Base-by-base conservation (phyloP, 1,139 yeast species). In the Yamadazyma aaseri region DNA sequence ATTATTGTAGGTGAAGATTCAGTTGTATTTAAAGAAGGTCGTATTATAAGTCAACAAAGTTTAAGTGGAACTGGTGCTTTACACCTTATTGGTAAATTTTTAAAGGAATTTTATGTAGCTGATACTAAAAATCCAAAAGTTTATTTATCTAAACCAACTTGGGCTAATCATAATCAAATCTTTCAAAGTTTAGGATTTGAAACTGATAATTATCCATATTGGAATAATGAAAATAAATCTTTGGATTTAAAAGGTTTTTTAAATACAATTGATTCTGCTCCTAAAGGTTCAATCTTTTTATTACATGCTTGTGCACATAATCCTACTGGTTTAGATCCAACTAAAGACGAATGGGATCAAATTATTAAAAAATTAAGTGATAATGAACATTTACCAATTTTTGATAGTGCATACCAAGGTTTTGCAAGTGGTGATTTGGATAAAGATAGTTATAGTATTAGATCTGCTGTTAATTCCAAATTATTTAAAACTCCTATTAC, bases 31-130 rank as follows among this genome's bases (percentile, higher is more conserved):
- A 51, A 56, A 17, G 78, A 77, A 43, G 56, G 66, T 18, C 60
- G 83, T 50, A 71, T 86, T 28, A 77, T 84, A 16, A 81, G 94
- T 22, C 80, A 85, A 38, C 98, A 92, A 63, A 79, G 95, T 23
- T 71, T 92, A 40, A 85, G 96, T 20, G 98, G 98, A 46, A 92
- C 98, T 10, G 98, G 98, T 37, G 96, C 97, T 4, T 73, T 90
- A 51, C 97, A 90, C 56, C 65, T 89, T 52, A 95, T 90, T 16
- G 96, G 90, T 12, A 71, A 72, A 42, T 86, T 92, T 53, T 63
- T 90, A 42, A 71, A 73, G 44, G 65, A 71, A 29, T 74, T 79
- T 61, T 73, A 59, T 32, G 16, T 20, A 6, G 54, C 52, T 29
- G 28, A 29, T 17, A 62, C 61, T 42, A 53, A 56, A 50, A 34